Evolutionary conservation across 192 early-diverging fungal genomes (phyloP).

Genomic region (Linnemannia zychae): DNA sequence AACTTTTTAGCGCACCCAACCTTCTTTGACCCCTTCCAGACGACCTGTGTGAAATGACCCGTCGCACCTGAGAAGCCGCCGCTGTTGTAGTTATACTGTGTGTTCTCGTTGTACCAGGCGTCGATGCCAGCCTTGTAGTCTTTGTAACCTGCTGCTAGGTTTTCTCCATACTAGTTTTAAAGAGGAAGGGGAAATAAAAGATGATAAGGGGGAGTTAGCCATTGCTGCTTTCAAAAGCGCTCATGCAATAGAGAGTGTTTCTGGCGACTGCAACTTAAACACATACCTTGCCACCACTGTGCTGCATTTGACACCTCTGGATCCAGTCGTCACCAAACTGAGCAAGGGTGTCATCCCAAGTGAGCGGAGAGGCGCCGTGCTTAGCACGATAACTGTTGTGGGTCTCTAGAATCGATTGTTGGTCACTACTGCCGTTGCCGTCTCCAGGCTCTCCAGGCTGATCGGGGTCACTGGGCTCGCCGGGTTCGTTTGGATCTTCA

Average conservation of each 20-base stretch:
- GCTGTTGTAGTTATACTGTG: slow-evolving; percentile 48
- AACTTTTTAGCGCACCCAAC: slow-evolving; percentile 34
- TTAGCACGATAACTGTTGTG: slow-evolving; percentile 49
- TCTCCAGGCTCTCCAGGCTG: not conserved
- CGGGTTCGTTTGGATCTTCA: too few species aligned
- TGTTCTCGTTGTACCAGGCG: slow-evolving; percentile 58
- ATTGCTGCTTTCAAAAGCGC: too few species aligned
- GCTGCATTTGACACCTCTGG: slow-evolving; percentile 52
- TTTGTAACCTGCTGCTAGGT: slow-evolving; percentile 56
- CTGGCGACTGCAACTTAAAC: too few species aligned
- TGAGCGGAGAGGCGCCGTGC: slow-evolving; percentile 48
- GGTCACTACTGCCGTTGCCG: not conserved
- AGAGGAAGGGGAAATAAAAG: not conserved
- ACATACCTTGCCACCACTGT: slow-evolving; percentile 33
- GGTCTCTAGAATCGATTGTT: slow-evolving; percentile 33
- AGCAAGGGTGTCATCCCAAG: slow-evolving; percentile 44
- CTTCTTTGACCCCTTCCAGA: slow-evolving; percentile 30
- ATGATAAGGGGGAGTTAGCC: too few species aligned
- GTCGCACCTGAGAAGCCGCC: slow-evolving; percentile 47
- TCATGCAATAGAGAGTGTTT: too few species aligned
- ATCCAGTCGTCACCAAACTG: slow-evolving; percentile 50
- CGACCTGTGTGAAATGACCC: slow-evolving; percentile 61
- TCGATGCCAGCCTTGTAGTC: slow-evolving; percentile 29
- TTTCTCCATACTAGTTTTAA: slow-evolving; percentile 47
- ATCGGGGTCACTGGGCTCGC: not conserved